Base-by-base conservation (phyloP, 257 asterid species). In the Gentiana dahurica region DNA sequence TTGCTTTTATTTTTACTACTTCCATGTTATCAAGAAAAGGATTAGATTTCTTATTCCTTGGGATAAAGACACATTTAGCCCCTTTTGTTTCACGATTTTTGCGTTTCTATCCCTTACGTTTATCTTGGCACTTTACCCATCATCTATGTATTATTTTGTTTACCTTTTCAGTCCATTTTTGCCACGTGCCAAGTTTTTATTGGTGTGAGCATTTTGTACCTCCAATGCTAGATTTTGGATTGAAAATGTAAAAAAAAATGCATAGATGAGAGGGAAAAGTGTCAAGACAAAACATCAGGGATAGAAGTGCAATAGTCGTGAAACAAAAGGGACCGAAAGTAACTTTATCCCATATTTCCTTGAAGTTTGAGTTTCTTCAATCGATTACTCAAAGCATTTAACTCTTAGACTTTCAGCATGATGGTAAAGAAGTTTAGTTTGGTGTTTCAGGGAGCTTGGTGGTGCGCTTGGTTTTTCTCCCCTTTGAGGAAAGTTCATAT, bases 401-500 rank as follows among this genome's bases (percentile, higher is more conserved):
- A 59, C 24, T 48, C 64, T 54, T 55, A 47, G 32, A n/a, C 54
- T 49, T 49, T 24, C 46, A 49, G 49, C 43, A 51, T 58, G 66
- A 52, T 63, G 62, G 32, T 52, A 68, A 24, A 53, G 54, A 9
- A 63, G 43, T 41, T 54, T 55, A 49, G 62, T 46, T 69, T 73
- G 71, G 56, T 73, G 49, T 76, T 70, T 70, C 95, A 88, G 99
- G 99, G 61, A 92, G 99, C 83, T 86, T 88, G 71, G 95, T 89
- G 63, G 99, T 92, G 89, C 80, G 99, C 74, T 43, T 92, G 77
- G 75, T 92, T 63, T 88, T 92, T 70, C 95, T 88, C 41, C 99
- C 99, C 35, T 92, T 92, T 68, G 97, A 92, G 74, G 99, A 92
- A 75, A 92, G 97, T 76, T 86, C 95, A 12, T 88, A 83, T 62